These are phyloP conservation scores for Neurospora intermedia DNA, from an alignment of 495 filamentous ascomycete genomes.

Conservation along the genomic window DNA sequence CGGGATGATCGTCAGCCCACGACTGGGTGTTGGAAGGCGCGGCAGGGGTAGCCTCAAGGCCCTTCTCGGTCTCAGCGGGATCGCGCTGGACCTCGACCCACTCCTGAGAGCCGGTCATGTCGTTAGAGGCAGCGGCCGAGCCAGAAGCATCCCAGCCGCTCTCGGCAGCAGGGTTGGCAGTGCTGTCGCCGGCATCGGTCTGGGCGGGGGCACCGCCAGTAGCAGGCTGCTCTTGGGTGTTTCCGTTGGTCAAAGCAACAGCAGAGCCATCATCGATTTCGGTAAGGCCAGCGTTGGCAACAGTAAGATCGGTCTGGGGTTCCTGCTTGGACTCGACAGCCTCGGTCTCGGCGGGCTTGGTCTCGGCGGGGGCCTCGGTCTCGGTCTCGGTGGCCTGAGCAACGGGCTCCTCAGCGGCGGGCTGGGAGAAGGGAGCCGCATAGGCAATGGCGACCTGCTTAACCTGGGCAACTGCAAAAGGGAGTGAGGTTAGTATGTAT, in stretches of 20 bases:
- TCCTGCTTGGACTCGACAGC: constrained; percentile 33
- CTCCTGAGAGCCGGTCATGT: constrained; percentile 50
- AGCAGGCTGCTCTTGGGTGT: constrained; percentile 28
- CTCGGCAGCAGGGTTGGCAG: constrained; percentile 59
- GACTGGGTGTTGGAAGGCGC: constrained; percentile 24
- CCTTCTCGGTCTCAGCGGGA: constrained; percentile 64
- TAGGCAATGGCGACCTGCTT: constrained; percentile 49
- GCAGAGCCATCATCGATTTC: constrained; percentile 43
- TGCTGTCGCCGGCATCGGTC: constrained; percentile 46
- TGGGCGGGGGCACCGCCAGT: constrained; percentile 36
- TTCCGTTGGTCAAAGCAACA: constrained; percentile 40
- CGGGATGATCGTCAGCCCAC: constrained; percentile 16
- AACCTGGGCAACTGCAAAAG: constrained; percentile 50
- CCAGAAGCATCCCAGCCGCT: constrained; percentile 51
- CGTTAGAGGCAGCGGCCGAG: constrained; percentile 19
- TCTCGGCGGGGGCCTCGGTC: constrained; percentile 29
- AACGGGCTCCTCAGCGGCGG: constrained; percentile 26
- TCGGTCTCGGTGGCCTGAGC: constrained; percentile 23
- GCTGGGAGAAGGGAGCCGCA: constrained; percentile 17
- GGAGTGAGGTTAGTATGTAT: constrained; percentile 25
- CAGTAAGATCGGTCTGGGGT: constrained; percentile 59
- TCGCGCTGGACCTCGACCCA: constrained; percentile 60
- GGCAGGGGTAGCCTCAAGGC: constrained; percentile 46
- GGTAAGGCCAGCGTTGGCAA: constrained; percentile 65
- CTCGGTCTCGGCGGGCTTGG: constrained; percentile 24